Evolutionary conservation across 2,329 filamentous ascomycete genomes (phyloP), one percentile per base, ranked within the genome.

Genomic region (Epichloe gansuensis): DNA sequence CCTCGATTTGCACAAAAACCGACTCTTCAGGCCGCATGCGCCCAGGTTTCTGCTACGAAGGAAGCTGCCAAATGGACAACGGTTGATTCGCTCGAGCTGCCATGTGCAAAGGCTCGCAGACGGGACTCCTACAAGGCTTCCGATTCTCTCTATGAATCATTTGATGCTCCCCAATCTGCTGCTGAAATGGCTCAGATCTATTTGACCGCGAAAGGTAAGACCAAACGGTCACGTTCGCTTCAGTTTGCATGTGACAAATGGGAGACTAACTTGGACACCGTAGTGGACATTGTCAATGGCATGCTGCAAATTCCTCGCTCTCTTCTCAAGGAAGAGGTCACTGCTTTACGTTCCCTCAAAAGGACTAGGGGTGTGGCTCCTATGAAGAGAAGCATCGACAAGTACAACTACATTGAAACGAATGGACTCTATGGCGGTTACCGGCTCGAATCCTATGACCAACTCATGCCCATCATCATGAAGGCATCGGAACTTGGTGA

Each of bases 191-290:
- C 51, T 27, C 42, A 48, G 27, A 21, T 49, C 21, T 9, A 50
- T 3, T 59, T 68, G 57, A 47, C 55, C 12, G 65, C 66, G 1
- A 65, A 65, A 47, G 63, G 65, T 66, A 56, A 23, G 63, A 55
- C 4, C 15, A n/a, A 17, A 21, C n/a, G 17, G 27, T 21, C 25
- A 25, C 11, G 9, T 15, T 23, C 42, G 21, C 31, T 31, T 31
- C 31, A 31, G 11, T 13, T 41, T 25, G 11, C 25, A 50, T 17
- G 25, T 38, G 23, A 17, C 15, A 23, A 48, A 47, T 12, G 13
- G 7, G 23, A 47, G 15, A 35, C 43, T 53, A 39, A 53, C 43
- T 15, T 12, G 31, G 23, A 11, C 17, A 3, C 21, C 31, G 5
- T 38, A 68, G 64, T 64, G 7, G 57, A 61, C 15, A 54, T 64